Evolutionary conservation across 805 yeast genomes (phyloP).

Genomic region (Suhomyces faveliae): DNA sequence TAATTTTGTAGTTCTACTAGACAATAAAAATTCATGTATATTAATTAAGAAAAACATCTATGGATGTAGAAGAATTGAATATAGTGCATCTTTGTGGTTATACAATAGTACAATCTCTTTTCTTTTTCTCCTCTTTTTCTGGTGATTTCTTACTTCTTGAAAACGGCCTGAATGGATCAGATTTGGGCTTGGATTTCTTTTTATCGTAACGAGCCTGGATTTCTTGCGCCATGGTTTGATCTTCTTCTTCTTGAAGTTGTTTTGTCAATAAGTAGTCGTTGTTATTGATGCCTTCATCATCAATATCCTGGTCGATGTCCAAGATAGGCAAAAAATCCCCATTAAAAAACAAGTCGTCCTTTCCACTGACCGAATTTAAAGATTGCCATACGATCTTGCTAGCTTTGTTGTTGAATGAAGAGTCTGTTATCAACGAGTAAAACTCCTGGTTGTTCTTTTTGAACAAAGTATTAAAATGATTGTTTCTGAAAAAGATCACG

Average conservation of each 20-base stretch:
- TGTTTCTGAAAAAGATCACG: slow-evolving; percentile 81
- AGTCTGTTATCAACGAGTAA: slow-evolving; percentile 71
- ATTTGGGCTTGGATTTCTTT: neutral
- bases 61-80: neutral
- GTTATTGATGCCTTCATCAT: slow-evolving; percentile 9
- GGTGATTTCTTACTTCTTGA: neutral
- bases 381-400: slow-evolving; percentile 77
- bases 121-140: slow-evolving; percentile 10
- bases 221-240: slow-evolving; percentile 46
- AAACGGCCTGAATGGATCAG: neutral
- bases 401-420: slow-evolving; percentile 49
- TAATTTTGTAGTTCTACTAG: neutral
- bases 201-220: slow-evolving; percentile 36
- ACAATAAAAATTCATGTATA: slow-evolving; percentile 2
- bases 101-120: slow-evolving; percentile 22
- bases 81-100: slow-evolving; percentile 8
- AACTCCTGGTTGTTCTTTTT: slow-evolving; percentile 49
- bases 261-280: slow-evolving; percentile 38
- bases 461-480: slow-evolving; percentile 77
- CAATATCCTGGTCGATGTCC: slow-evolving; percentile 19
- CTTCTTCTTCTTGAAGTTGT: slow-evolving; percentile 58
- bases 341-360: slow-evolving; percentile 64
- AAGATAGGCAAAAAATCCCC: slow-evolving; percentile 59
- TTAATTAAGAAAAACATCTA: neutral
- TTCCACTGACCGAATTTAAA: slow-evolving; percentile 63